Evolutionary conservation across 495 filamentous ascomycete genomes (phyloP).

Genomic region (Talaromyces stipitatus): DNA sequence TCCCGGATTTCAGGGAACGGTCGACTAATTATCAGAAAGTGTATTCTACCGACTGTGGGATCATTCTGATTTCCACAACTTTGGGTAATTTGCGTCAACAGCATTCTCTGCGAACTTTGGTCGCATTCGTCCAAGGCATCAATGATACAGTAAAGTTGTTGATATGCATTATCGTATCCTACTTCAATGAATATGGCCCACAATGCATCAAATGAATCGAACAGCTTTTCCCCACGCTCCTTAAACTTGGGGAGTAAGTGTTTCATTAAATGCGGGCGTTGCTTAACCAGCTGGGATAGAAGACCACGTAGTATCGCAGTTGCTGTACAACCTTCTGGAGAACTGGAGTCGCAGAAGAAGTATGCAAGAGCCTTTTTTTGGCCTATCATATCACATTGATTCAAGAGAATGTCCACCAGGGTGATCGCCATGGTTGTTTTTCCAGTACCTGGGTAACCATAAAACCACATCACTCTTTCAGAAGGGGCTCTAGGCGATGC

Average conservation of each 20-base stretch:
- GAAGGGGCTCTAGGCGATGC: background rate
- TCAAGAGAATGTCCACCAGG: slow-evolving; percentile 14
- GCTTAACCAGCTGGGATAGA: slow-evolving; percentile 18
- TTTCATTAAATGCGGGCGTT: slow-evolving; percentile 10
- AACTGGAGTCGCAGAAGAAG: slow-evolving; percentile 23
- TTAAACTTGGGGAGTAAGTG: slow-evolving; percentile 16
- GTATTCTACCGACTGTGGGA: slow-evolving; percentile 8
- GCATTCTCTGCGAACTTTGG: slow-evolving; percentile 7
- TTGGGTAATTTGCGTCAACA: slow-evolving; percentile 13
- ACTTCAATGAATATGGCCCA: slow-evolving; percentile 15
- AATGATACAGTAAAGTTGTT: slow-evolving; percentile 17
- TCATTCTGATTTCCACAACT: slow-evolving; percentile 9
- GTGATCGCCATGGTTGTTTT: slow-evolving; percentile 21
- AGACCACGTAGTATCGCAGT: slow-evolving; percentile 16
- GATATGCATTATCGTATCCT: background rate
- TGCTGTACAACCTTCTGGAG: slow-evolving; percentile 9
- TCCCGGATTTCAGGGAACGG: slow-evolving; percentile 14
- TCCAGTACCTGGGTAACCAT: slow-evolving; percentile 20
- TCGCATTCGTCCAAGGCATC: slow-evolving; percentile 26
- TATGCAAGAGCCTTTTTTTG: slow-evolving; percentile 14
- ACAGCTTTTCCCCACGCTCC: slow-evolving; percentile 13
- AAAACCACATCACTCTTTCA: slow-evolving; percentile 14
- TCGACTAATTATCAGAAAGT: slow-evolving; percentile 20
- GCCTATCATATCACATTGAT: slow-evolving; percentile 4
- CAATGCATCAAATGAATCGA: slow-evolving; percentile 22